These are phyloP conservation scores for Ilex paraguariensis DNA, from an alignment of 305 asterid genomes.

Conservation along the genomic window DNA sequence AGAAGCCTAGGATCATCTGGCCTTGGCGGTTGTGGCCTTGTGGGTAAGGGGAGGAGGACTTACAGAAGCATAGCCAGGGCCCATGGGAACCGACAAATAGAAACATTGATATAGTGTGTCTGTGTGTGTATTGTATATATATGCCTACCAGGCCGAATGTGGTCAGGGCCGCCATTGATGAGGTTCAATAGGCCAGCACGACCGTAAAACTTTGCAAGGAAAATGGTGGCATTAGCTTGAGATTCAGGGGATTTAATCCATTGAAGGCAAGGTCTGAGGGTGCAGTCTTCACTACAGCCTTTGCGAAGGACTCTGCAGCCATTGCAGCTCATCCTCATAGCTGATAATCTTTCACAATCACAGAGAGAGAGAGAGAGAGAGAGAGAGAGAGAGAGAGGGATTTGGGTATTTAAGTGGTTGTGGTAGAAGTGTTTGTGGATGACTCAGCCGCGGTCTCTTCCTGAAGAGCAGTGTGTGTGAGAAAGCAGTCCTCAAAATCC, in stretches of 20 bases:
- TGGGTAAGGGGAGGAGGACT: background rate
- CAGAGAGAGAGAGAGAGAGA: conserved; percentile 12
- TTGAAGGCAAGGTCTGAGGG: conserved; percentile 52
- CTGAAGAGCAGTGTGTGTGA: background rate
- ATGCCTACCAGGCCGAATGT: conserved; percentile 61
- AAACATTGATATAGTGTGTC: too few species aligned
- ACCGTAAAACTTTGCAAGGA: conserved; percentile 84
- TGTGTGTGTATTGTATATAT: too few species aligned
- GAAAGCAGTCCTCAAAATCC: background rate
- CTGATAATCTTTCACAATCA: background rate
- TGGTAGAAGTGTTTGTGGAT: background rate
- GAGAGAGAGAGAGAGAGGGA: background rate
- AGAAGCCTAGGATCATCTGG: background rate
- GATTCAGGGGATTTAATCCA: conserved; percentile 71
- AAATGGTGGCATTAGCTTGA: conserved; percentile 81
- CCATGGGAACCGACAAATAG: background rate
- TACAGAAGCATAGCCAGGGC: background rate
- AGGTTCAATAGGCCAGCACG: conserved; percentile 88
- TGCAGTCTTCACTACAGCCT: conserved; percentile 68
- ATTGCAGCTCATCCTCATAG: conserved; percentile 78
- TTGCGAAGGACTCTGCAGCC: conserved; percentile 85
- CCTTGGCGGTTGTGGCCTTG: background rate
- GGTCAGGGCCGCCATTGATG: conserved; percentile 53
- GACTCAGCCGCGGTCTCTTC: background rate
- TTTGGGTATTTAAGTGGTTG: background rate